Evolutionary conservation across 78 protist genomes (phyloP).

Genomic region (Dictyostelium firmibasis): DNA sequence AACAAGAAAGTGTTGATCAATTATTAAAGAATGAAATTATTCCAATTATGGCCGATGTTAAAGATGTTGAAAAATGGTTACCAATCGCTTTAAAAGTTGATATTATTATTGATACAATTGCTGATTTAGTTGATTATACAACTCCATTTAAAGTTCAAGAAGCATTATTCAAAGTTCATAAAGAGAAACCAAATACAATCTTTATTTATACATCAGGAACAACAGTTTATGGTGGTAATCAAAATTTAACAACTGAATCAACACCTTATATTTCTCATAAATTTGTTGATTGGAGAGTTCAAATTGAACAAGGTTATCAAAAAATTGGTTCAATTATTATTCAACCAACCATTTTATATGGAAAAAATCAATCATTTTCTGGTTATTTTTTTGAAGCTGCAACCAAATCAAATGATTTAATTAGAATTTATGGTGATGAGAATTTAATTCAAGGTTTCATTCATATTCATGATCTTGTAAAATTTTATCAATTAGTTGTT

Average conservation of each 20-base stretch:
- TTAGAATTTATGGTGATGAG: not conserved
- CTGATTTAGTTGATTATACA: not conserved
- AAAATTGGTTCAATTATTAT: not conserved
- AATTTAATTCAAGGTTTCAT: not conserved
- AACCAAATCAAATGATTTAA: not conserved
- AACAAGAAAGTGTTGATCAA: not conserved
- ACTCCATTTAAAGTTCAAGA: slow-evolving; percentile 14
- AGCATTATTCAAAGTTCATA: not conserved
- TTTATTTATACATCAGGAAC: not conserved
- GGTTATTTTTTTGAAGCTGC: slow-evolving; percentile 22
- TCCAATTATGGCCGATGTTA: not conserved
- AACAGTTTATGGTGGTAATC: not conserved
- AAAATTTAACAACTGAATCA: not conserved
- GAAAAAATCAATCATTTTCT: not conserved
- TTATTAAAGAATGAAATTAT: slow-evolving; percentile 7
- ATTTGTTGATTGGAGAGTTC: not conserved
- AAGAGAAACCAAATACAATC: not conserved
- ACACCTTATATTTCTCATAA: not conserved
- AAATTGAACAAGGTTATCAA: not conserved
- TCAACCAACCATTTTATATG: not conserved
- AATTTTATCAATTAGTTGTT: not conserved
- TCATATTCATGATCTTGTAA: slow-evolving; percentile 1
- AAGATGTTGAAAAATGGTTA: not conserved
- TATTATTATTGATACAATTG: not conserved
- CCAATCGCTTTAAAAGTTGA: not conserved